Conservation (phyloP, 2,329 filamentous ascomycete species). For the Saccharata proteae region DNA sequence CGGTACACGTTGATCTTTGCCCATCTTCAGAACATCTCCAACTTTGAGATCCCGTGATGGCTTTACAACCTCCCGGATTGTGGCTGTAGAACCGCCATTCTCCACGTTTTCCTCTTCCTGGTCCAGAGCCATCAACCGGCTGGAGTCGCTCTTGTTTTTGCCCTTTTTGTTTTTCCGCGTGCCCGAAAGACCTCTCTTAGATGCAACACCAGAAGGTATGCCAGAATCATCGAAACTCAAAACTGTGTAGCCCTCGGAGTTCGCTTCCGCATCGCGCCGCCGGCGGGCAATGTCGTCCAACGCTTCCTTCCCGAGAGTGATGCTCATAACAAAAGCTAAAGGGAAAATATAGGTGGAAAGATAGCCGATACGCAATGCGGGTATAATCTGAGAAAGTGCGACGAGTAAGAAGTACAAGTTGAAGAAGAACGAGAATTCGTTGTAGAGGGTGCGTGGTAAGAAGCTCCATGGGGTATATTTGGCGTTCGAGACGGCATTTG, state of each 20-base stretch:
- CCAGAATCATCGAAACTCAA: slow-evolving; percentile 52
- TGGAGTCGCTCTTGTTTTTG: slow-evolving; percentile 24
- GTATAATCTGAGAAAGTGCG: slow-evolving; percentile 85
- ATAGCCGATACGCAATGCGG: slow-evolving; percentile 81
- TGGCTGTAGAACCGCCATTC: slow-evolving; percentile 28
- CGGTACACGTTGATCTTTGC: slow-evolving; percentile 84
- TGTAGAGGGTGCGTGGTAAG: slow-evolving; percentile 86
- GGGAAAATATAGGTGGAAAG: slow-evolving; percentile 90
- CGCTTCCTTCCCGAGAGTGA: slow-evolving; percentile 92
- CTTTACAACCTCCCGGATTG: slow-evolving; percentile 57
- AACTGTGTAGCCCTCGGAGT: slow-evolving; percentile 77
- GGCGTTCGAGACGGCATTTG: slow-evolving; percentile 88
- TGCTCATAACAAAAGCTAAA: slow-evolving; percentile 77
- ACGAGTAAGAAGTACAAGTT: slow-evolving; percentile 98
- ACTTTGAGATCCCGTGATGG: slow-evolving; percentile 84
- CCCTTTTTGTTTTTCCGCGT: too few species aligned
- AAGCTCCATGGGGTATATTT: slow-evolving; percentile 97
- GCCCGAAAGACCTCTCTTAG: slow-evolving; percentile 17
- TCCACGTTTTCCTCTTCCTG: slow-evolving; percentile 49
- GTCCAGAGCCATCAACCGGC: slow-evolving; percentile 50
- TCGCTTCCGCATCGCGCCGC: slow-evolving; percentile 82
- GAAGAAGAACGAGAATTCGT: slow-evolving; percentile 99
- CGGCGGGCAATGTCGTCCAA: slow-evolving; percentile 83
- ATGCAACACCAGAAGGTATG: slow-evolving; percentile 20
- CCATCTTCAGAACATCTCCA: slow-evolving; percentile 86